These are phyloP conservation scores for Cutaneotrichosporon dermatis DNA, from an alignment of 1,284 basidiomycete genomes.

Conservation along the genomic window DNA sequence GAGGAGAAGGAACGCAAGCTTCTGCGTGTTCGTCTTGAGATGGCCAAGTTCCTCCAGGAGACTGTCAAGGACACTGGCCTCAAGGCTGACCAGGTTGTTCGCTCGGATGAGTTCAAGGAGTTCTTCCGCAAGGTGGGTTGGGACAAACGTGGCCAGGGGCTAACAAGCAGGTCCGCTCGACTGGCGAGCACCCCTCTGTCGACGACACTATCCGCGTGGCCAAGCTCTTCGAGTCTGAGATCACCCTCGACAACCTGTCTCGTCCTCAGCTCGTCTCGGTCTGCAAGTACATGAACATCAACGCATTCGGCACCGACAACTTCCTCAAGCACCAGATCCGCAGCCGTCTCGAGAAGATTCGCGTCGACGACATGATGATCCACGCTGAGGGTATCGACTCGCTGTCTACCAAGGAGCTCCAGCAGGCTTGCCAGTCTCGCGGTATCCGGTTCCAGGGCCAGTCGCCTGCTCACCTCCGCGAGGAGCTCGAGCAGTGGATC, in stretches of 20 bases:
- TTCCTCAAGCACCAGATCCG: slow-evolving; percentile 93
- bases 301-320: slow-evolving; percentile 98
- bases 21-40: slow-evolving; percentile 88
- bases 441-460: slow-evolving; percentile 85
- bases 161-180: slow-evolving; percentile 61
- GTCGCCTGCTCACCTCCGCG: slow-evolving; percentile 74
- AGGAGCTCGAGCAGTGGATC: slow-evolving; percentile 92
- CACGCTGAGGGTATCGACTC: slow-evolving; percentile 82
- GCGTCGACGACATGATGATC: slow-evolving; percentile 88
- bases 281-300: slow-evolving; percentile 95
- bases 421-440: slow-evolving; percentile 87
- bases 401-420: slow-evolving; percentile 83
- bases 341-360: slow-evolving; percentile 72
- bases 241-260: slow-evolving; percentile 95
- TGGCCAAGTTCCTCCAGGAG: slow-evolving; percentile 99
- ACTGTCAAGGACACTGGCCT: slow-evolving; percentile 83
- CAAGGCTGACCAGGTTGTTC: slow-evolving; percentile 85
- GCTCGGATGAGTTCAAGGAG: slow-evolving; percentile 94
- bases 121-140: slow-evolving; percentile 80
- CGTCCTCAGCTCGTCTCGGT: slow-evolving; percentile 95
- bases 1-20: slow-evolving; percentile 97
- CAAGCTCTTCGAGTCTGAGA: slow-evolving; percentile 93
- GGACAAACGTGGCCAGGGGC: too few relatives aligned
- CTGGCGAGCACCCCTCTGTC: slow-evolving; percentile 85
- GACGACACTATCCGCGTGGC: slow-evolving; percentile 90